Base-by-base conservation (phyloP, 805 yeast species). In the Kodamaea jinghongensis region DNA sequence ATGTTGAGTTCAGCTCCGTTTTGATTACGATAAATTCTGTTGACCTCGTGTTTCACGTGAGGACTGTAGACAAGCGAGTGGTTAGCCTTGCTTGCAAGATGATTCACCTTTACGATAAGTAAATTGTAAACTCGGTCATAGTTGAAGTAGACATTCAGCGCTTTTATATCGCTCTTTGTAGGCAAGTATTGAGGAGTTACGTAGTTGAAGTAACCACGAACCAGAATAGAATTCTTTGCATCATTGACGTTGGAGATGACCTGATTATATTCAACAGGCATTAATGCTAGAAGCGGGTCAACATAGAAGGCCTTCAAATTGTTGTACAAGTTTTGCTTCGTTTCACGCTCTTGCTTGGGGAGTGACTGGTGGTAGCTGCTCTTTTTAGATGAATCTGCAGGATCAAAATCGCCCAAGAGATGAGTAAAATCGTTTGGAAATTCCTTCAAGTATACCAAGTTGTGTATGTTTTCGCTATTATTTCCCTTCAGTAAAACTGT, bases 241-340 rank as follows among this genome's bases (percentile, higher is more conserved):
- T 57, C 61, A 28, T 42, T 33, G 5, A 63, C 47, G 45, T 67
- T 68, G n/a, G 65, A 48, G 9, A 63, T 48, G 12, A 59, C 52
- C 17, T 60, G 60, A 20, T 54, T 44, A 45, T 54, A 63, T 39
- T 57, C 56, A 42, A 56, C 46, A 17, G 58, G 58, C 40, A 58
- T 48, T 36, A 59, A 51, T 17, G 71, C 73, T 38, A 68, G 51
- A 34, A 67, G 55, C 6, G 71, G 72, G 34, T 68, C 71, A 12
- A 67, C 47, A 46, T 58, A 69, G 33, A 66, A 60, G 39, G 60
- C 58, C 31, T 54, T 56, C 42, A 69, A 56, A 42, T 61, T 56
- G 33, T 56, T 64, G 47, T 64, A 50, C 30, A 69, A 48, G 37
- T 58, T 52, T 31, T 58, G 57, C 22, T 71, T 59, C 46, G 61